Evolutionary conservation across 1,284 basidiomycete genomes (phyloP), one percentile per base, ranked within the genome.

Genomic region (Ustilago nuda): DNA sequence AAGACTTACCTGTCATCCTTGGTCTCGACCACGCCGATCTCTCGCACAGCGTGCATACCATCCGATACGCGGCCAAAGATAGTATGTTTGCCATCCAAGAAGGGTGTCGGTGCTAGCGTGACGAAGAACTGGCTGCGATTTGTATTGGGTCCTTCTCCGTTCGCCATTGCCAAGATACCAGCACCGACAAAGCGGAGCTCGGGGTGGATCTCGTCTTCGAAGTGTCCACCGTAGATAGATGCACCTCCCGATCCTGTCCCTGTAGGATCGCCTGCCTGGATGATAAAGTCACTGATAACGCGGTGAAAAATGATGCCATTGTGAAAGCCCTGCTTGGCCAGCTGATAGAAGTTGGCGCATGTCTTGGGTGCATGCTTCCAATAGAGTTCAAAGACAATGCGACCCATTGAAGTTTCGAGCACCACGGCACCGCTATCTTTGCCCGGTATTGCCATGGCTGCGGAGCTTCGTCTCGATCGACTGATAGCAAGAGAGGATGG

Each of bases 71-170:
- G 84, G 0, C 89, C 89, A 80, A 90, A 90, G 69, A 90, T 87
- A 8, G 89, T 89, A 74, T 90, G 89, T 84, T 89, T 89, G 66
- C 88, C 86, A 75, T 90, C 89, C 60, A 99, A 88, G 94, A 95
- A 98, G 8, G 95, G 94, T 5, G 94, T 95, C 17, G 95, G 92
- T 5, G 92, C 95, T 4, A 95, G 96, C 2, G 97, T 99, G 85
- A 99, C 95, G 88, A 99, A 99, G 89, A 99, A 99, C 85, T 99
- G 96, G 4, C 92, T 93, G 3, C 92, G 96, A 85, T 99, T 99
- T 39, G 97, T 99, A 63, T 89, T 89, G 3, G 94, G 92, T 2
- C 97, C 96, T 4, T 97, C 96, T 4, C 94, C 93, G 74, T 99
- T 99, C 17, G 97, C 97, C 94, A 98, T 98, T 80, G 94, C 95